Evolutionary conservation across 2,329 filamentous ascomycete species (phyloP), one percentile per base, ranked within the genome.

Genomic region (Sclerotinia sclerotiorum): DNA sequence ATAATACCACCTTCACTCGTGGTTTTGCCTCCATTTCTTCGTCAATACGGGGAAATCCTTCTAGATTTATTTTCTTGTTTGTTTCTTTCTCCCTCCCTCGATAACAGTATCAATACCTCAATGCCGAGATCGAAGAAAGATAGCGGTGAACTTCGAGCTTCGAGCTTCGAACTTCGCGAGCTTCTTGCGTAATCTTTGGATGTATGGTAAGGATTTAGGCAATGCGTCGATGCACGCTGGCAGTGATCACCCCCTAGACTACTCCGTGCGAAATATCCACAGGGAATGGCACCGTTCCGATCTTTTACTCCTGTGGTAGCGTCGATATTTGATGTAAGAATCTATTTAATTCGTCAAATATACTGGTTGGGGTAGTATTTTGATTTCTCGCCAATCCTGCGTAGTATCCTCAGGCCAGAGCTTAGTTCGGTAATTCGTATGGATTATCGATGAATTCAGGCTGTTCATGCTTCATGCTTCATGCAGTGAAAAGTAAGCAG

Each of bases 1-100:
- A 70, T 39, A 78, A 63, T 35, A 77, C 71, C 19, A 74, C 73
- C 65, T 74, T 63, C 42, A 72, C 63, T 55, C 19, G 44, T 48
- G 46, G 11, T 29, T 24, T 42, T 2, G 21, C 60, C 55, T 62
- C 60, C 60, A 62, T 62, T 10, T 35, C 35, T 51, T 51, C 49
- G 3, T 39, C 44, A 51, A 6, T 11, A 24, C 29, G 32, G 21
- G 46, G 46, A n/a, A 62, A 51, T 51, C 29, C 60, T 51, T 39
- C 44, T 51, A 7, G n/a, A 7, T 35, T 32, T 7, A 17, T 19
- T 62, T 62, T 2, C 57, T n/a, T n/a, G n/a, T n/a, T n/a, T n/a
- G n/a, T 8, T 32, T 3, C 5, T 4, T 35, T 42, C 6, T 5
- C 7, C n/a, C 52, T n/a, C 29, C 64, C 54, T 58, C 19, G 42